Evolutionary conservation across 805 yeast species (phyloP), one percentile per base, ranked within the genome.

Genomic region (Spencermartinsiella europaea): DNA sequence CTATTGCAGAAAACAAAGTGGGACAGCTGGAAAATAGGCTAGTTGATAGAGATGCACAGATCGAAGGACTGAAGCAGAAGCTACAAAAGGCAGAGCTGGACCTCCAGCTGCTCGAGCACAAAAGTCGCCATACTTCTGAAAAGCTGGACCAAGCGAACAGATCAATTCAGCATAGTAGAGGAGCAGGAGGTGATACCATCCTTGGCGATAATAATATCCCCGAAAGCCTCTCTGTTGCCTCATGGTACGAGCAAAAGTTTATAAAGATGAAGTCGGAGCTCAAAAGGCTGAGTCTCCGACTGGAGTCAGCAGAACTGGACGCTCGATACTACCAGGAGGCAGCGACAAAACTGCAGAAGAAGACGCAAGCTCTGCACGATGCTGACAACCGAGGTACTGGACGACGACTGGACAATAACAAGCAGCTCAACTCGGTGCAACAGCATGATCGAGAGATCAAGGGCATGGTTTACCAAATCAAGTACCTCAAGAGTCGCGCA

Each of bases 391-490:
- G 10, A 7, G 31, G 31, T 7, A 34, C n/a, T 17, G 19, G n/a
- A 7, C 19, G 8, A 7, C 7, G 8, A 15, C 8, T 7, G 7
- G 8, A 7, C 20, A 5, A 7, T 34, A 7, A 5, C 14, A 14
- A 34, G 37, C 16, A 34, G 37, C 37, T 17, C 14, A 15, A 7
- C n/a, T 7, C 8, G n/a, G 37, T 19, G 17, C n/a, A 17, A 19
- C 44, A 27, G 19, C 51, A 47, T 34, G 39, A 44, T 14, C 25
- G 44, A 4, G 55, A 54, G 37, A 12, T 57, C 22, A 34, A 34
- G 15, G 56, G 44, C 4, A 44, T 59, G 40, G 51, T 44, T 4
- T 36, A 43, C 35, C 58, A 58, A 31, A 49, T 58, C 22, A 36
- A 46, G 31, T 57, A 52, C 43, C 42, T 58, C 34, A 48, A 49